Evolutionary conservation across 2,329 filamentous ascomycete species (phyloP), one percentile per base, ranked within the genome.

Genomic region (Diaporthe vexans): DNA sequence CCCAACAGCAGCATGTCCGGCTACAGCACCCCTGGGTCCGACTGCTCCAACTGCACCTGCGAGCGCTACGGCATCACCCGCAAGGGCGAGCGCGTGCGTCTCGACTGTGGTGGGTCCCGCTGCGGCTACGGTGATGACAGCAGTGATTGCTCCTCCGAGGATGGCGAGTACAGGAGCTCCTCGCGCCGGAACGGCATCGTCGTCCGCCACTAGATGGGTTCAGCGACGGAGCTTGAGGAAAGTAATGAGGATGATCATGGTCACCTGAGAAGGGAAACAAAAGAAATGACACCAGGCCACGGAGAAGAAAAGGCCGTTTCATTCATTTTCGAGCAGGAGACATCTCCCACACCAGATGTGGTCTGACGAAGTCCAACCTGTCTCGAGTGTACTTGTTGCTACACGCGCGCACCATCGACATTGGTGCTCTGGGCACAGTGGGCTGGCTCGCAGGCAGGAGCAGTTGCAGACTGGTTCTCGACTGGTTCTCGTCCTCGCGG

Each of bases 61-160:
- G 95, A 98, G 85, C 94, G 95, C 86, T 98, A 97, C 88, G 96
- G 95, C 80, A 97, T 98, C 88, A 98, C 95, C 77, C 94, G 95
- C 86, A 92, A 93, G 84, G 95, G 95, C 82, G 94, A 97, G 84
- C 93, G 95, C 81, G 94, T 98, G 90, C 97, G 96, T 90, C 92
- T 98, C 84, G 95, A 98, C 90, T 98, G 96, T 82, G 95, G 95
- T 79, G 96, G 96, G 79, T 88, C 92, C 76, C 93, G 94, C 83
- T 98, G 96, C 86, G 94, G 94, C 81, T 97, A 94, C 86, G 90
- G 90, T 77, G 92, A 94, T 80, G 91, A 93, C 76, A 90, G 88
- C 76, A 90, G 87, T 71, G 90, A 91, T 73, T 94, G 92, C 88
- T 95, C 92, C 78, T 93, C 89, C 79, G 92, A 92, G 79, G 85